phyloP scores from a whole-genome alignment of 148 eudicot genomes.

The Vaccinium myrtillus region DNA sequence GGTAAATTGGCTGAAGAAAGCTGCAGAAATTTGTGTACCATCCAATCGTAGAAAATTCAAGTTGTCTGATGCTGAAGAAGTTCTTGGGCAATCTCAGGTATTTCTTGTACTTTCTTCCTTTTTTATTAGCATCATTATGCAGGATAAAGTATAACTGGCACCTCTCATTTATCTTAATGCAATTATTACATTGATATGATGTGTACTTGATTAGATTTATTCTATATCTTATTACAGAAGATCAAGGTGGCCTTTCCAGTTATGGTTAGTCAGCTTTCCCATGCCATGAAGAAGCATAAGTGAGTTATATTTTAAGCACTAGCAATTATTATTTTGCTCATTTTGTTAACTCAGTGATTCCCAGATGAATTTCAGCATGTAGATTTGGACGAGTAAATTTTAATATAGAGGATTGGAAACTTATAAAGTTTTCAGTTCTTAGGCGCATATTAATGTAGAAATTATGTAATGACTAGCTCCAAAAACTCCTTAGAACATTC shows the following conservation, averaged over 20 bases:
- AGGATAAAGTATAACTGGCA: neutral
- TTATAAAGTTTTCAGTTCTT: neutral
- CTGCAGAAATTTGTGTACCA: constrained; percentile 48
- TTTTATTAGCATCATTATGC: constrained; percentile 5
- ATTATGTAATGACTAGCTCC: too few species aligned
- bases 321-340: neutral
- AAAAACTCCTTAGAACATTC: neutral
- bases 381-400: constrained; percentile 1
- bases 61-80: constrained; percentile 62
- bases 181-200: neutral
- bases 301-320: constrained; percentile 35
- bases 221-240: constrained; percentile 38
- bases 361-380: neutral
- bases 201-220: constrained; percentile 4
- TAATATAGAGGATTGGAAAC: neutral
- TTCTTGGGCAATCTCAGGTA: constrained; percentile 64
- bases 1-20: constrained; percentile 72
- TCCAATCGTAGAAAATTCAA: constrained; percentile 35
- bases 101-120: constrained; percentile 1
- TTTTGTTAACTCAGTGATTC: neutral
- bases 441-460: neutral
- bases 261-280: constrained; percentile 46
- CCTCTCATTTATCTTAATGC: neutral
- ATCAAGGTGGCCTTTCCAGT: constrained; percentile 49
- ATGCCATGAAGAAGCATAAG: constrained; percentile 67